Percentiles rank a stretch among this genome's conserved stretches.
phyloP scores from a whole-genome alignment of 2,329 filamentous ascomycete species.

The Furcasterigmium furcatum region DNA sequence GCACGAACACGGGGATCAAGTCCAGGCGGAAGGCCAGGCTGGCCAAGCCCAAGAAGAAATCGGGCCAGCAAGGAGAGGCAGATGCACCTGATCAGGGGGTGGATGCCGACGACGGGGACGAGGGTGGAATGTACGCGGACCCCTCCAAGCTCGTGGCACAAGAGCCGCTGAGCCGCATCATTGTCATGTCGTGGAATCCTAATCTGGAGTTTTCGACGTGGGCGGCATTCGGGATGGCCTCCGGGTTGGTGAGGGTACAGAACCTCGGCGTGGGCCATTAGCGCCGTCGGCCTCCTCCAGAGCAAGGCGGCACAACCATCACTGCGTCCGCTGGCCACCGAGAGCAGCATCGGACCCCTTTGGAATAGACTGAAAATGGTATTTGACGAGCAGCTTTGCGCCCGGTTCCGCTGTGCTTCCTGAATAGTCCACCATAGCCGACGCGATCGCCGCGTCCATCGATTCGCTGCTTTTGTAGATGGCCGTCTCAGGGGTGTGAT shows the following conservation, averaged over 20 bases:
- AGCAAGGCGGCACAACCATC: no score
- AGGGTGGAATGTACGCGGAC: conserved; percentile 21
- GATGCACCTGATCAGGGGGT: conserved; percentile 10
- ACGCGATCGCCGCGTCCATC: no score
- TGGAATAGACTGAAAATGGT: conserved; percentile 1
- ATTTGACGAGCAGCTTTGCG: background rate
- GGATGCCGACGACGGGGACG: conserved; percentile 10
- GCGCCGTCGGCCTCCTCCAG: no score
- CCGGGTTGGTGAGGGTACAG: conserved; percentile 63
- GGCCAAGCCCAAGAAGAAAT: conserved; percentile 29
- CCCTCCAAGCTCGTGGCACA: conserved; percentile 48
- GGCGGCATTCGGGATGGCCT: conserved; percentile 64
- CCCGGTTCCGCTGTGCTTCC: no score
- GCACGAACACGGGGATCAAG: conserved; percentile 31
- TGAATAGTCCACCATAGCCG: no score
- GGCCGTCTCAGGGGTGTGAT: no score
- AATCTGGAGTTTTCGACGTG: conserved; percentile 63
- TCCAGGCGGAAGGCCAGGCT: conserved; percentile 28
- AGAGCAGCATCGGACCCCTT: background rate
- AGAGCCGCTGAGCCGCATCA: conserved; percentile 61
- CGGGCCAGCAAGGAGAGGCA: conserved; percentile 28
- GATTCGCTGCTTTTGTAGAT: no score
- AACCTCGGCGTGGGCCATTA: conserved; percentile 55
- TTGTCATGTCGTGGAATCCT: conserved; percentile 64
- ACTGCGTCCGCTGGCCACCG: no score